These are phyloP conservation scores for Penicillium angulare DNA, from an alignment of 495 filamentous ascomycete species.

Conservation along the genomic window DNA sequence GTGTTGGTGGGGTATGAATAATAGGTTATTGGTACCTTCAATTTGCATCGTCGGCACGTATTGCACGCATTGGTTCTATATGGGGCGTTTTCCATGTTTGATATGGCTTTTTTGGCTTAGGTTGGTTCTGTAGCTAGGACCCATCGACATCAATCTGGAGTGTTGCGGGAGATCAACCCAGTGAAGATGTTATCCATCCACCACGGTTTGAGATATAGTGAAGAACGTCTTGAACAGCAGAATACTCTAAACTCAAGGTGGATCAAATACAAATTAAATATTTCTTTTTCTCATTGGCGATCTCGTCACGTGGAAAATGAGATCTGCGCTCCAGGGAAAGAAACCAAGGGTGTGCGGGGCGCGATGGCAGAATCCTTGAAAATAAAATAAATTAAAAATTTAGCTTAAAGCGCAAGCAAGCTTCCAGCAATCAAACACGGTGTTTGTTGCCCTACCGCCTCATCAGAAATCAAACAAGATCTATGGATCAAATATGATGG, in stretches of 20 bases:
- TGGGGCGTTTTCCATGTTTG: slow-evolving; percentile 23
- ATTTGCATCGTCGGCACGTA: slow-evolving; percentile 24
- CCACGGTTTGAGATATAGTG: background rate
- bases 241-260: too few species aligned
- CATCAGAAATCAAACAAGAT: background rate
- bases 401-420: too few species aligned
- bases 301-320: background rate
- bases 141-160: background rate
- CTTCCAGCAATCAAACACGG: too few species aligned
- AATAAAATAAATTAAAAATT: too few species aligned
- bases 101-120: background rate
- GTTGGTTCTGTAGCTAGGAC: background rate
- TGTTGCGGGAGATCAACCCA: too few species aligned
- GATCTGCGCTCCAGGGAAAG: background rate
- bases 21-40: slow-evolving; percentile 16
- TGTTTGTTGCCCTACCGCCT: too few species aligned
- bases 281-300: background rate
- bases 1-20: too few species aligned
- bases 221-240: too few species aligned
- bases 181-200: too few species aligned
- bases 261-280: too few species aligned
- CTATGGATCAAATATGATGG: slow-evolving; percentile 10
- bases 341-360: background rate
- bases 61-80: slow-evolving; percentile 26
- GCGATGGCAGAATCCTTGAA: background rate